Evolutionary conservation across 192 early-diverging fungal species (phyloP).

Genomic region (Allomyces macrogynus): DNA sequence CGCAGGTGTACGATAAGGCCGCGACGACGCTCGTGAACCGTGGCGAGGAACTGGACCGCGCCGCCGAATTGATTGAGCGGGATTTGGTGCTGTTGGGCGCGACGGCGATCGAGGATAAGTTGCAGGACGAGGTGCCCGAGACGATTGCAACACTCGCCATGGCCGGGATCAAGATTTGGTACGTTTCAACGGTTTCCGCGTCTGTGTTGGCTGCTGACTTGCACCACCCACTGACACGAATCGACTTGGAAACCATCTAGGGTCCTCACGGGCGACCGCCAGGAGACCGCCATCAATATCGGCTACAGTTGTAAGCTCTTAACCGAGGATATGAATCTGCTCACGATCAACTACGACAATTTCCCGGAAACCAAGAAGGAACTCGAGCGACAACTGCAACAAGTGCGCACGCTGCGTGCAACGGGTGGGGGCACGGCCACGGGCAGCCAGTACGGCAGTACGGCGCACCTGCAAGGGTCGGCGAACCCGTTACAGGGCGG

Average conservation of each 20-base stretch:
- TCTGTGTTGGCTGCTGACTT: no score
- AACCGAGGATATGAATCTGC: conserved; percentile 87
- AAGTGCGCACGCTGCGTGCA: neutral
- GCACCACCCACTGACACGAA: no score
- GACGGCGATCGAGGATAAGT: conserved; percentile 94
- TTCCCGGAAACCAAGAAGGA: conserved; percentile 66
- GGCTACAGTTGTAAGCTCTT: conserved; percentile 92
- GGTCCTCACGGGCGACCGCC: conserved; percentile 94
- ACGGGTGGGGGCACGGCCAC: no score
- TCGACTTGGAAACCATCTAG: no score
- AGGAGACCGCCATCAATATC: conserved; percentile 99
- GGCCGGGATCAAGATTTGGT: conserved; percentile 85
- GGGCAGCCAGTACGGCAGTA: no score
- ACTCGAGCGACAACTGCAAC: neutral
- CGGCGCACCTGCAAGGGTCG: no score
- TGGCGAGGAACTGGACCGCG: conserved; percentile 63
- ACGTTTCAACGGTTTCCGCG: no score
- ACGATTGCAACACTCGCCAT: conserved; percentile 88
- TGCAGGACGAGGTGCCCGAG: conserved; percentile 97
- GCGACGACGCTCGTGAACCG: conserved; percentile 81
- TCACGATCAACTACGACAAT: conserved; percentile 78
- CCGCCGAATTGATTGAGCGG: conserved; percentile 89
- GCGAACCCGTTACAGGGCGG: neutral
- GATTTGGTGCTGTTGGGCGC: conserved; percentile 80
- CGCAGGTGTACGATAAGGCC: conserved; percentile 57